Conservation (phyloP, 768 basidiomycete species). For the Leccinum incarnatum region DNA sequence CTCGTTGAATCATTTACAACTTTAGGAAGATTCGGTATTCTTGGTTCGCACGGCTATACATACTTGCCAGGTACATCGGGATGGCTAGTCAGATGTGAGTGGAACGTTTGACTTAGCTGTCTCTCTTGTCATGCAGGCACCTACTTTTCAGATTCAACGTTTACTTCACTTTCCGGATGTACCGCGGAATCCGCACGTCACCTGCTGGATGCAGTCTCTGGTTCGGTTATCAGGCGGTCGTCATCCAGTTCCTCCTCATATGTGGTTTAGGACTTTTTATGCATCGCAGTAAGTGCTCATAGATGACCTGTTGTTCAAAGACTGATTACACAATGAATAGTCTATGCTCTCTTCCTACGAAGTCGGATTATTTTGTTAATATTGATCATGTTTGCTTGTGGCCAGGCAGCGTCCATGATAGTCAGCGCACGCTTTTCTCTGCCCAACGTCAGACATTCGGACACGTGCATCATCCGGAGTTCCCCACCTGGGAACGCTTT, state of each 20-base stretch:
- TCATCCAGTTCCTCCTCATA: conserved; percentile 15
- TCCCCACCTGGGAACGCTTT: not conserved
- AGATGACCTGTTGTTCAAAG: not conserved
- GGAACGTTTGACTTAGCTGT: not conserved
- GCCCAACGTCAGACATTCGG: not conserved
- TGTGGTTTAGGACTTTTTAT: conserved; percentile 15
- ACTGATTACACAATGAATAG: conserved; percentile 7
- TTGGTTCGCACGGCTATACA: conserved; percentile 9
- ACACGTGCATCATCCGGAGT: not conserved
- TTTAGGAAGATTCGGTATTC: conserved; percentile 9
- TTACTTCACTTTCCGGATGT: conserved; percentile 17
- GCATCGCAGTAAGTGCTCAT: conserved; percentile 16
- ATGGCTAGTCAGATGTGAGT: conserved; percentile 21
- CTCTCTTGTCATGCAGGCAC: too few species aligned
- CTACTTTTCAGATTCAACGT: too few species aligned
- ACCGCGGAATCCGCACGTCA: conserved; percentile 4
- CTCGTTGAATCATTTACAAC: not conserved
- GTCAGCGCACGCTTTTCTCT: not conserved
- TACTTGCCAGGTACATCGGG: conserved; percentile 16
- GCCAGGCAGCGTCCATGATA: not conserved
- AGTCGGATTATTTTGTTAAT: conserved; percentile 7
- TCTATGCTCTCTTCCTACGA: conserved; percentile 16
- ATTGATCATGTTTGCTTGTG: conserved; percentile 1
- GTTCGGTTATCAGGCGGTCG: conserved; percentile 16
- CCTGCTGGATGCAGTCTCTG: conserved; percentile 13